These are phyloP conservation scores for Ganoderma boninense DNA, from an alignment of 1,284 basidiomycete genomes.

Conservation along the genomic window DNA sequence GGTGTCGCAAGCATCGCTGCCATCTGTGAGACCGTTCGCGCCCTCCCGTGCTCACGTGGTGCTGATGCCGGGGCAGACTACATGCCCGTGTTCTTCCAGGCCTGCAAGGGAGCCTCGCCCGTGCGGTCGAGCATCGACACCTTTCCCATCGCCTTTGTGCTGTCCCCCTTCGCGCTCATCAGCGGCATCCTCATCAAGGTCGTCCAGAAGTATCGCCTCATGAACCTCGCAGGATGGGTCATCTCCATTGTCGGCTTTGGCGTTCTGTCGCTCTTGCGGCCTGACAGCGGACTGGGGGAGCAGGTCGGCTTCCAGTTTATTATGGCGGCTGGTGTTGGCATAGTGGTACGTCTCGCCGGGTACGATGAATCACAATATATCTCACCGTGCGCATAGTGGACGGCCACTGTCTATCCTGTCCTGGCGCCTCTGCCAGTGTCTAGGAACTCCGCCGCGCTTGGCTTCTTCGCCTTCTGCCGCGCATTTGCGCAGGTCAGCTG, in stretches of 20 bases:
- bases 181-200: conserved; percentile 34
- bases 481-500: conserved; percentile 37
- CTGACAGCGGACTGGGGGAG: conserved; percentile 35
- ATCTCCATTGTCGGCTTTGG: conserved; percentile 42
- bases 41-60: neutral
- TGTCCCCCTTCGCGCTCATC: conserved; percentile 37
- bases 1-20: conserved; percentile 23
- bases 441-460: conserved; percentile 41
- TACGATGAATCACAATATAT: no score
- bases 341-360: conserved; percentile 33
- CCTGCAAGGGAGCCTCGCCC: conserved; percentile 41
- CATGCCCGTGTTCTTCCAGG: conserved; percentile 51
- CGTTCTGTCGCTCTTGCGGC: conserved; percentile 36
- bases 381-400: conserved; percentile 27
- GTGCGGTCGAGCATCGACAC: conserved; percentile 39
- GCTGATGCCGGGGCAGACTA: conserved; percentile 39
- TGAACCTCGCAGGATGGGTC: conserved; percentile 40
- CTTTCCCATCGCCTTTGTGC: conserved; percentile 34
- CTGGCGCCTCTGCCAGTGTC: conserved; percentile 45
- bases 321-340: conserved; percentile 34
- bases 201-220: conserved; percentile 37
- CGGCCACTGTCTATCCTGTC: conserved; percentile 42
- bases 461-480: conserved; percentile 44
- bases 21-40: conserved; percentile 19
- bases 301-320: conserved; percentile 46